These are phyloP conservation scores for Diutina scorzettiae DNA, from an alignment of 1,139 yeast species.

Conservation along the genomic window DNA sequence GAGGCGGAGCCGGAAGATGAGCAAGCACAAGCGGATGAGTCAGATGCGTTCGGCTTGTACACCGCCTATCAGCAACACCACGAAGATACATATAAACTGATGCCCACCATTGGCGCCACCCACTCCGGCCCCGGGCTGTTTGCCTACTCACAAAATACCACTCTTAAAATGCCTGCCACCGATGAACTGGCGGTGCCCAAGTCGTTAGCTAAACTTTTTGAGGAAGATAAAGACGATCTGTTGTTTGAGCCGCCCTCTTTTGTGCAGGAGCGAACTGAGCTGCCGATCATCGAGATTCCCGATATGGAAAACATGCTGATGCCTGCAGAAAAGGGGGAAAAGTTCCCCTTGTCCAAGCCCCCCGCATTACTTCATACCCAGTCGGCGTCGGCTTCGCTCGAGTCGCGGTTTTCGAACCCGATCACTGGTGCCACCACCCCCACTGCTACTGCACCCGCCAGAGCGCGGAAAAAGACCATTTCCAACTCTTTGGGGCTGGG, in stretches of 20 bases:
- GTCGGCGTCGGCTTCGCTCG: conserved; percentile 34
- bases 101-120: neutral
- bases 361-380: conserved; percentile 39
- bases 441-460: conserved; percentile 6
- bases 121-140: neutral
- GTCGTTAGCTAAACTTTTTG: neutral
- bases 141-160: neutral
- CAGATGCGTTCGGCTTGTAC: neutral
- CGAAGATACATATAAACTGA: conserved; percentile 2
- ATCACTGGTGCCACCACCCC: neutral
- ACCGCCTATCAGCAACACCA: neutral
- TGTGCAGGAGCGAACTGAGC: conserved; percentile 10
- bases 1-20: conserved; percentile 39
- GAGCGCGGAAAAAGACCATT: conserved; percentile 29
- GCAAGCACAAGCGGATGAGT: neutral
- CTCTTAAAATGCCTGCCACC: neutral
- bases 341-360: conserved; percentile 28
- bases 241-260: neutral
- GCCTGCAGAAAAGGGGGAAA: conserved; percentile 5
- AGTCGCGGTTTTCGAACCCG: conserved; percentile 10
- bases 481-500: conserved; percentile 18
- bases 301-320: conserved; percentile 25
- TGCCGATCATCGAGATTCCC: conserved; percentile 36
- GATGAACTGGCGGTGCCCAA: neutral
- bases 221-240: too few relatives aligned